Evolutionary conservation across 2,329 filamentous ascomycete genomes (phyloP).

Genomic region (Dothideomycetes sp.): DNA sequence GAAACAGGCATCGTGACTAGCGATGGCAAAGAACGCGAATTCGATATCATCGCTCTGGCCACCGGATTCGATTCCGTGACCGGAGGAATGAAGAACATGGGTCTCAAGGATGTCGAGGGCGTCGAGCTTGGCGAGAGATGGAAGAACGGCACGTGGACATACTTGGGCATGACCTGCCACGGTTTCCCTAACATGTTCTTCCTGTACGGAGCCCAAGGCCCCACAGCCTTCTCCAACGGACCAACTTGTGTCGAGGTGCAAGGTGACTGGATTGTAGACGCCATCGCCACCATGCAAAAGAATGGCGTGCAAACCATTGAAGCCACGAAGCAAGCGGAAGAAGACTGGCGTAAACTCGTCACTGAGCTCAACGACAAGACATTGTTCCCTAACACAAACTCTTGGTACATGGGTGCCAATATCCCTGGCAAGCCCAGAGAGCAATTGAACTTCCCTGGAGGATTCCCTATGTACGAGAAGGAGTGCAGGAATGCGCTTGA

Average conservation of each 20-base stretch:
- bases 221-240: conserved; percentile 39
- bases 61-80: conserved; percentile 41
- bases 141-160: conserved; percentile 35
- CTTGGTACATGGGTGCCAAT: conserved; percentile 39
- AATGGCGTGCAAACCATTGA: conserved; percentile 33
- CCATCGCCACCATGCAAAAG: conserved; percentile 30
- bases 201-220: conserved; percentile 39
- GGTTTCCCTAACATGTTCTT: conserved; percentile 29
- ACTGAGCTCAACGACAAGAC: conserved; percentile 33
- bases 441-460: conserved; percentile 37
- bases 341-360: conserved; percentile 32
- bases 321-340: conserved; percentile 33
- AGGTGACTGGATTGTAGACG: conserved; percentile 37
- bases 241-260: conserved; percentile 38
- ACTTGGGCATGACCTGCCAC: conserved; percentile 34
- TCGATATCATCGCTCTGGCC: conserved; percentile 39
- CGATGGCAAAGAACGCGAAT: conserved; percentile 34
- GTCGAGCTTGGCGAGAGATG: conserved; percentile 33
- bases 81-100: conserved; percentile 37
- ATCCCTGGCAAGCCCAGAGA: conserved; percentile 38
- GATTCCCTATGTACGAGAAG: conserved; percentile 32
- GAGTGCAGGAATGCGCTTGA: conserved; percentile 31
- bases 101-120: conserved; percentile 27
- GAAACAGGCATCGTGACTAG: conserved; percentile 36
- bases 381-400: conserved; percentile 32